Evolutionary conservation across 345 rosid species (phyloP), one percentile per base, ranked within the genome.

Genomic region (Syzygium aromaticum): DNA sequence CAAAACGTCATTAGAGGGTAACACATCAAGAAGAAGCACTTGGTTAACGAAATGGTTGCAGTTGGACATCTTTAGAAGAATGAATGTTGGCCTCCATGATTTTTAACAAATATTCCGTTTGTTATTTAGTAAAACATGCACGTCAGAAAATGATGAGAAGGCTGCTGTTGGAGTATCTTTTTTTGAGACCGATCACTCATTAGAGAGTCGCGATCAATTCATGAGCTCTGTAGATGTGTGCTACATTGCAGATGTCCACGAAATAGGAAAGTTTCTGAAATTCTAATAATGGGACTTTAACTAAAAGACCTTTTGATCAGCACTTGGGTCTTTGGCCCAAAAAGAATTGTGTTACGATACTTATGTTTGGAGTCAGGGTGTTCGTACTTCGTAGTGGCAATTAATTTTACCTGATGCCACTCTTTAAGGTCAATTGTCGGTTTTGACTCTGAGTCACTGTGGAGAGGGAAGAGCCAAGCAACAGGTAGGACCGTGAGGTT

Each of bases 31-130:
- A 2, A 57, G 3, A 10, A 57, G 3, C 63, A 57, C 28, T 25
- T 25, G 0, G 0, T 57, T 25, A 57, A 57, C 0, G 1, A 10
- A 28, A 10, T 10, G 1, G 63, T 57, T 57, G 0, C 1, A 0
- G 0, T 57, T 25, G 5, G 28, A 11, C 14, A 25, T 0, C 14
- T 57, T 57, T 0, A n/a, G 14, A 57, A 57, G 63, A 57, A 1
- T 25, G 1, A 57, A 57, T 57, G 3, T 25, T 10, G 63, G 25
- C 0, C 0, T 57, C 28, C n/a, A 57, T 57, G 63, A 25, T 57
- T 57, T 57, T 10, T 57, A 25, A 57, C 25, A 9, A 25, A 1
- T 57, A 10, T 57, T 9, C 28, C 0, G 25, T 57, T 0, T 57
- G 0, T 57, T 23, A 3, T 57, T 57, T 57, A 57, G 14, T 0